phyloP scores from a whole-genome alignment of 2,329 filamentous ascomycete genomes.

The Clonostachys chloroleuca region DNA sequence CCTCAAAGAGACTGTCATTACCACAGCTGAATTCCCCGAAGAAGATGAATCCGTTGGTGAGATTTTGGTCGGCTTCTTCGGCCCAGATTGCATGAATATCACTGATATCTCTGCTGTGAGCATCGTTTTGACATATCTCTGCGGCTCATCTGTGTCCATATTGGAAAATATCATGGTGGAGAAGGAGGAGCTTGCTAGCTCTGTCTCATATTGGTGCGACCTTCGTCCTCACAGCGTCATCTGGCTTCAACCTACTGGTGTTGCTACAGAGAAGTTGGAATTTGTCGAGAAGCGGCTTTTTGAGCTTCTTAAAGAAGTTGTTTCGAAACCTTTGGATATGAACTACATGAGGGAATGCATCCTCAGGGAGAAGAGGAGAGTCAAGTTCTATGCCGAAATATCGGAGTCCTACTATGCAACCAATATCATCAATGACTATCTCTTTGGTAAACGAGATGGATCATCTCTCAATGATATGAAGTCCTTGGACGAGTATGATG shows the following conservation, averaged over 20 bases:
- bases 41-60: slow-evolving; percentile 94
- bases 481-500: slow-evolving; percentile 56
- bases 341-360: slow-evolving; percentile 86
- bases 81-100: slow-evolving; percentile 72
- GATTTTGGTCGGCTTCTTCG: slow-evolving; percentile 80
- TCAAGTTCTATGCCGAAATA: slow-evolving; percentile 79
- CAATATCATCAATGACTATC: slow-evolving; percentile 85
- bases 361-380: slow-evolving; percentile 71
- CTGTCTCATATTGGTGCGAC: slow-evolving; percentile 75
- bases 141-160: slow-evolving; percentile 87
- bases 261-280: slow-evolving; percentile 79
- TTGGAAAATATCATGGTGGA: slow-evolving; percentile 92
- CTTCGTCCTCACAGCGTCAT: slow-evolving; percentile 72
- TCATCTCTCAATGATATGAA: slow-evolving; percentile 63
- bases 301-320: slow-evolving; percentile 76
- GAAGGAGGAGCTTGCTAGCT: slow-evolving; percentile 86
- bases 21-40: slow-evolving; percentile 88
- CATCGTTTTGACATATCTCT: slow-evolving; percentile 79
- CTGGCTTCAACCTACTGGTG: slow-evolving; percentile 80
- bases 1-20: slow-evolving; percentile 66
- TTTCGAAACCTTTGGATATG: slow-evolving; percentile 80
- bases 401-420: slow-evolving; percentile 77
- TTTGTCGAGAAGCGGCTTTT: slow-evolving; percentile 84
- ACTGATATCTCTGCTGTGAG: slow-evolving; percentile 69
- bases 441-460: slow-evolving; percentile 84